Percentiles rank a stretch among this genome's conserved stretches.
Evolutionary conservation across 352 stramenopile species (phyloP).

Genomic region (Phytophthora syringae): DNA sequence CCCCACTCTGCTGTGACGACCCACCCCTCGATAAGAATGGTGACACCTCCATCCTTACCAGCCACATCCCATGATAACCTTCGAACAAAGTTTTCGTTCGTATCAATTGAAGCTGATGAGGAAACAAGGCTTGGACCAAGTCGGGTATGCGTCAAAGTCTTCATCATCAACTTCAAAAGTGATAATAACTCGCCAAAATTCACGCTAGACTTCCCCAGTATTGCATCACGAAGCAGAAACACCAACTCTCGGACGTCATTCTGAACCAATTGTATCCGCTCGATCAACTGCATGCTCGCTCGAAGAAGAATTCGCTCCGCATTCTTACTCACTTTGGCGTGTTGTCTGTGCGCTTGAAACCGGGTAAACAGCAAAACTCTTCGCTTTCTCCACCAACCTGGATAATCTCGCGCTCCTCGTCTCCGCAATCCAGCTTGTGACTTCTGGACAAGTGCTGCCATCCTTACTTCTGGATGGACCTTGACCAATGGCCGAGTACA

Average conservation of each 20-base stretch:
- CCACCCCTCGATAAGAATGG: constrained; percentile 49
- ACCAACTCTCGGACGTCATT: constrained; percentile 28
- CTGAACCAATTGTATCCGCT: constrained; percentile 24
- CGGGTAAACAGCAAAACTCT: constrained; percentile 5
- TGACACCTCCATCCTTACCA: constrained; percentile 28
- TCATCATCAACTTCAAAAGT: constrained; percentile 22
- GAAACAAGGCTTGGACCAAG: neutral
- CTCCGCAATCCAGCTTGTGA: constrained; percentile 1
- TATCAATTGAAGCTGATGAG: constrained; percentile 2
- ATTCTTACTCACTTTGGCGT: constrained; percentile 13
- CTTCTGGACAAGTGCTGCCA: constrained; percentile 10
- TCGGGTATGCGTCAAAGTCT: constrained; percentile 4
- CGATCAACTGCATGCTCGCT: constrained; percentile 37
- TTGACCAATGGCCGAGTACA: neutral
- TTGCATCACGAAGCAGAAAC: constrained; percentile 37
- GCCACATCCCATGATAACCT: constrained; percentile 34
- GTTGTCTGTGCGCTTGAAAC: constrained; percentile 9
- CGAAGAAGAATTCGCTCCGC: constrained; percentile 23
- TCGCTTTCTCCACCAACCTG: constrained; percentile 3
- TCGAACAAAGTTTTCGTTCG: constrained; percentile 21
- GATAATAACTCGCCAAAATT: constrained; percentile 12
- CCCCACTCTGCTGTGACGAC: constrained; percentile 69
- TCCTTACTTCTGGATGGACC: constrained; percentile 2
- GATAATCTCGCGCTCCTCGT: constrained; percentile 7
- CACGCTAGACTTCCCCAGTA: constrained; percentile 20